These are phyloP conservation scores for Podaxis sp. DNA, from an alignment of 768 basidiomycete species.

Conservation along the genomic window DNA sequence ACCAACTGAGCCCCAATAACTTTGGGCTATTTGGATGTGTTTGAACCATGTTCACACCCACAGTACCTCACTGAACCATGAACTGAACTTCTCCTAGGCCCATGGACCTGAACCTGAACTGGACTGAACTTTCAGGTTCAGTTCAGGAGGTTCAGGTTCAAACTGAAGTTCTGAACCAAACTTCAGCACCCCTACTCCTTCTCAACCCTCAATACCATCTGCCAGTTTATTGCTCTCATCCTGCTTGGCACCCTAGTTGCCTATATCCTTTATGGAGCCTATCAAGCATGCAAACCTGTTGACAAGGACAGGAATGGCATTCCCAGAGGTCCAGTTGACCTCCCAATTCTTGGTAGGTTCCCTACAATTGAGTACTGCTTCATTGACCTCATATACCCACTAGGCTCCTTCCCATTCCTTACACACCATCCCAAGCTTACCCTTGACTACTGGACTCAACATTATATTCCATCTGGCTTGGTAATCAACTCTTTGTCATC, in stretches of 20 bases:
- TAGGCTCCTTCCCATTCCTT: constrained; percentile 39
- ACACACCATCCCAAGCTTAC: constrained; percentile 42
- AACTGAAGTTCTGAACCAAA: too few species aligned
- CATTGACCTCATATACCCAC: background rate
- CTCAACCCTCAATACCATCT: background rate
- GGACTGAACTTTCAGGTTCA: too few species aligned
- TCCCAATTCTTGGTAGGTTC: constrained; percentile 10
- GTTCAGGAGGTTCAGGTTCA: too few species aligned
- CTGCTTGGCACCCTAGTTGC: background rate
- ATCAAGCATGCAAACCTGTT: background rate
- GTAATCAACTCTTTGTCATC: constrained; percentile 46
- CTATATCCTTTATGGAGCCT: background rate
- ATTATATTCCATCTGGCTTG: constrained; percentile 45
- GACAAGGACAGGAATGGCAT: constrained; percentile 11
- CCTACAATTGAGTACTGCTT: background rate
- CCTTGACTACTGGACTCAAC: constrained; percentile 41
- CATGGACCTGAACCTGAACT: too few species aligned
- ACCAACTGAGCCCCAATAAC: too few species aligned
- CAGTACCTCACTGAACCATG: too few species aligned
- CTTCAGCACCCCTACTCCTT: too few species aligned
- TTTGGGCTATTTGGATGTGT: too few species aligned
- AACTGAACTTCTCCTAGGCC: too few species aligned
- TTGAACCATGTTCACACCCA: too few species aligned
- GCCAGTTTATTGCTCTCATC: background rate
- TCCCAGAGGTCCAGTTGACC: constrained; percentile 14